Conservation (phyloP, 202 grass and related monocot genomes). For the Musa balbisiana region DNA sequence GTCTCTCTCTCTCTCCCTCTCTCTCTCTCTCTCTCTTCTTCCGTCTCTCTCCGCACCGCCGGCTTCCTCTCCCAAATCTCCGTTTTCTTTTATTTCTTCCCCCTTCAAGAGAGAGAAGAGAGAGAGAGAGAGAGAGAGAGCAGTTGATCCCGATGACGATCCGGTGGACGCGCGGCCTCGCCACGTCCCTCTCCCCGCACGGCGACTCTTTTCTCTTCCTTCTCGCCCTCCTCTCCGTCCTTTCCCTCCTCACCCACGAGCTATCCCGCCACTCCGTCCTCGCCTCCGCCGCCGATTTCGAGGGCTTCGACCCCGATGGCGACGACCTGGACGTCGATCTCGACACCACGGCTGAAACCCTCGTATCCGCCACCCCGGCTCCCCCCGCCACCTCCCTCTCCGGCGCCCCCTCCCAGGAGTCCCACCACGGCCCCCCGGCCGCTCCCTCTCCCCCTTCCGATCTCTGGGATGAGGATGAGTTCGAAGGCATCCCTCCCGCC, state of each 20-base stretch:
- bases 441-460: constrained; percentile 25
- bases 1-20: no score
- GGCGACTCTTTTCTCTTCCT: constrained; percentile 19
- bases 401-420: constrained; percentile 3
- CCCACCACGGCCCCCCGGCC: constrained; percentile 6
- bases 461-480: constrained; percentile 98
- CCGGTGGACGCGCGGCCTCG: constrained; percentile 33
- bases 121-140: no score
- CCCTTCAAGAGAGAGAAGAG: neutral
- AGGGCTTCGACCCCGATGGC: constrained; percentile 16
- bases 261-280: constrained; percentile 62
- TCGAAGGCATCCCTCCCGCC: constrained; percentile 70
- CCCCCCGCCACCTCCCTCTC: constrained; percentile 16
- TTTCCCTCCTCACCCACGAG: constrained; percentile 47
- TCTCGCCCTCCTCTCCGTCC: constrained; percentile 27
- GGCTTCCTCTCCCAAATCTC: neutral
- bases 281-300: constrained; percentile 3
- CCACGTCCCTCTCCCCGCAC: constrained; percentile 2
- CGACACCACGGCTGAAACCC: constrained; percentile 6
- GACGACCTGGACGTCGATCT: constrained; percentile 19
- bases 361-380: constrained; percentile 23
- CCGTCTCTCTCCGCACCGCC: no score
- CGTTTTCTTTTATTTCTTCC: neutral
- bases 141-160: constrained; percentile 13
- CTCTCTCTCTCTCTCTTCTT: no score